Evolutionary conservation across 805 yeast genomes (phyloP), one percentile per base, ranked within the genome.

Genomic region (Wickerhamomyces ciferrii): DNA sequence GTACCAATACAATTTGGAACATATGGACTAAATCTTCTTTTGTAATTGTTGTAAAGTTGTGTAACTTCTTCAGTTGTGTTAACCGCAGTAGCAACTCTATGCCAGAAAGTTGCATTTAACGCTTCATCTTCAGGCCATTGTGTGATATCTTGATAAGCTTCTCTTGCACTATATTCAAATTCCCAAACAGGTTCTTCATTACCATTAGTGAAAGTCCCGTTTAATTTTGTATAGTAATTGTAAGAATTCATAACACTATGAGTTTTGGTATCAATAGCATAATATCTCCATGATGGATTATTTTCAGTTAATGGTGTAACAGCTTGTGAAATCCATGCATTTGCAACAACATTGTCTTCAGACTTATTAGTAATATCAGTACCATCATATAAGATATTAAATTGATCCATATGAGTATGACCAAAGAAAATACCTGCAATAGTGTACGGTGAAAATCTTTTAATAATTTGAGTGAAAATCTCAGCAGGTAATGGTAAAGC

Each of bases 251-350:
- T 70, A 48, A 84, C 68, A 51, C 76, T 76, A 66, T 81, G 82
- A 6, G 86, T 74, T 51, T 74, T 63, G 20, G 74, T 65, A 59
- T 84, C 88, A 45, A 84, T 81, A 53, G 79, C 80, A 56, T 84
- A 84, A 65, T 81, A 83, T 60, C 86, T 75, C 85, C 87, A 84
- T 19, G 81, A 74, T 7, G 91, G 91, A 60, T 84, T 84, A 52
- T 75, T 72, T 43, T 78, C 71, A 8, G 69, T 63, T 56, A 72
- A 70, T 9, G 89, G 87, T 8, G 88, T 81, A 36, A 84, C 76
- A 0, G 87, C 79, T 48, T 81, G 89, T 3, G 78, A 73, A 47
- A 83, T 72, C 81, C 84, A 83, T 1, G 84, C 83, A 66, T 78
- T 72, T 53, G 75, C 74, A 31, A 82, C 53, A 5, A 78, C 81